phyloP scores from a whole-genome alignment of 73 alveolate genomes.

The Stentor coeruleus region DNA sequence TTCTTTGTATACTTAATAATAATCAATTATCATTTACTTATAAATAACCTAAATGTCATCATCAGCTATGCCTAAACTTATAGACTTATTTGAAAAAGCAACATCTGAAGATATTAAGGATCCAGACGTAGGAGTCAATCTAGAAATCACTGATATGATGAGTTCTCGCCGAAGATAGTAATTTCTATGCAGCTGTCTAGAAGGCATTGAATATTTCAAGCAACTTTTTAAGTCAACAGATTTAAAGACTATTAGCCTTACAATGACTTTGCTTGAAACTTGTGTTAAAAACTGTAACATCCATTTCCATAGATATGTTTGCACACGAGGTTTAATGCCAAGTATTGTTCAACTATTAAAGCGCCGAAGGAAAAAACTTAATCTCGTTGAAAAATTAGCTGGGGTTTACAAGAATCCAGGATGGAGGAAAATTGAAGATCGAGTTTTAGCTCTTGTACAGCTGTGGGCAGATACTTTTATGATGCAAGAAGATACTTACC shows the following conservation, averaged over 20 bases:
- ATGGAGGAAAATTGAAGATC: constrained; percentile 51
- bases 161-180: constrained; percentile 34
- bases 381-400: constrained; percentile 32
- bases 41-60: no score
- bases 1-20: no score
- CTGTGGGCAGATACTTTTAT: constrained; percentile 77
- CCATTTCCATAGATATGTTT: constrained; percentile 42
- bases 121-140: constrained; percentile 29
- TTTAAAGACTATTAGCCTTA: constrained; percentile 19
- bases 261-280: constrained; percentile 38
- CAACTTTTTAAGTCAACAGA: constrained; percentile 30
- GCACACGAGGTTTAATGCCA: constrained; percentile 39
- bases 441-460: constrained; percentile 47
- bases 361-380: constrained; percentile 45
- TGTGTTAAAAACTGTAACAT: constrained; percentile 53
- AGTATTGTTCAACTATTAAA: constrained; percentile 29
- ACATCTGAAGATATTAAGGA: constrained; percentile 25
- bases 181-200: constrained; percentile 28
- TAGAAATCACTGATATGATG: constrained; percentile 35
- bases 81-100: constrained; percentile 25
- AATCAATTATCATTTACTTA: no score
- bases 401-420: constrained; percentile 21
- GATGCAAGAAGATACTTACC: constrained; percentile 72
- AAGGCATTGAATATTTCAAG: constrained; percentile 13
- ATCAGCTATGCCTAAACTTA: constrained; percentile 5